These are phyloP conservation scores for Nemophila menziesii DNA, from an alignment of 257 asterid genomes.

Conservation along the genomic window DNA sequence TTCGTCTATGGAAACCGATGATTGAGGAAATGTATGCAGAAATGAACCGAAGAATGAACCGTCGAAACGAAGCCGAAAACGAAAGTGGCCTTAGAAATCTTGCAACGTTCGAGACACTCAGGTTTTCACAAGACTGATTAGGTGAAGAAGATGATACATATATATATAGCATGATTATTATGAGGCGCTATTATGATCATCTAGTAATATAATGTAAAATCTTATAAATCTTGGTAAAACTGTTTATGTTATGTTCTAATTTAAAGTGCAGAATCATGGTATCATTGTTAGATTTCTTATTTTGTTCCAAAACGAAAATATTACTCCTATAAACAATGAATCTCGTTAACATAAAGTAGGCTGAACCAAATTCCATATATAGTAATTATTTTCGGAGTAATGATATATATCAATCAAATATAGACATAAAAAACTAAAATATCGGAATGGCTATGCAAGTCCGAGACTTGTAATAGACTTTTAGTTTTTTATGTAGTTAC, in stretches of 20 bases:
- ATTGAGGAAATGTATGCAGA: conserved; percentile 90
- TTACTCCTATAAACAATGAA: no score
- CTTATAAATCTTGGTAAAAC: not conserved
- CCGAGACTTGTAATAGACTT: no score
- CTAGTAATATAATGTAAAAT: not conserved
- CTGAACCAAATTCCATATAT: no score
- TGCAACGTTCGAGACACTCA: conserved; percentile 17
- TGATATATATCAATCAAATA: no score
- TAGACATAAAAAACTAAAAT: no score
- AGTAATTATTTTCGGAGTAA: no score
- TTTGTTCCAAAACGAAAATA: no score
- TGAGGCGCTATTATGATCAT: not conserved
- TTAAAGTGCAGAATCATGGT: not conserved
- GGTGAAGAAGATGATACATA: conserved; percentile 1
- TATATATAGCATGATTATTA: not conserved
- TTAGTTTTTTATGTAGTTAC: no score
- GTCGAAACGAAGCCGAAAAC: conserved; percentile 22
- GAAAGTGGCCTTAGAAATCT: conserved; percentile 21
- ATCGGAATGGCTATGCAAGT: no score
- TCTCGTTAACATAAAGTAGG: no score
- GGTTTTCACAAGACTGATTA: conserved; percentile 27
- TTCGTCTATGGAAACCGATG: conserved; percentile 91
- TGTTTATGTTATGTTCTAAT: not conserved
- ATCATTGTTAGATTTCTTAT: not conserved
- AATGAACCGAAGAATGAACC: conserved; percentile 50